phyloP scores from a whole-genome alignment of 1,284 basidiomycete species.

The Trichosporon faecale region DNA sequence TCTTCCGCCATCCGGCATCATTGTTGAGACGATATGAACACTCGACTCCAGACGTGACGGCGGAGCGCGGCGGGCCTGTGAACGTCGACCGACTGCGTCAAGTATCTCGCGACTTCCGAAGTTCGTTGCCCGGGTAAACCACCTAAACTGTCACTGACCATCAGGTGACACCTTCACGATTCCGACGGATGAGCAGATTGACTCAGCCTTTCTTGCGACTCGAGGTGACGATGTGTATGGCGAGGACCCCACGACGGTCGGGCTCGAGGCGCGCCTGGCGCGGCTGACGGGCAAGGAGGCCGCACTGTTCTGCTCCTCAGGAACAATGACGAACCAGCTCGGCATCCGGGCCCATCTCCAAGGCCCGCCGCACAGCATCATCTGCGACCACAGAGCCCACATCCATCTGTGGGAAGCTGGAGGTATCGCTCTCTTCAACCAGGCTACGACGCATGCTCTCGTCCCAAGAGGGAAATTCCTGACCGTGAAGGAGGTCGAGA shows the following conservation, averaged over 20 bases:
- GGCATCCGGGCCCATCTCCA: conserved; percentile 82
- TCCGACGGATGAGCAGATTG: conserved; percentile 55
- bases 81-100: conserved; percentile 45
- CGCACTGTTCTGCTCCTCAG: conserved; percentile 75
- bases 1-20: neutral
- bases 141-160: neutral
- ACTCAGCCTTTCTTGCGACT: conserved; percentile 53
- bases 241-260: conserved; percentile 59
- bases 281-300: conserved; percentile 73
- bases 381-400: conserved; percentile 79
- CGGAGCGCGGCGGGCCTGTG: conserved; percentile 39
- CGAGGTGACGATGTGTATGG: conserved; percentile 57
- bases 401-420: conserved; percentile 64
- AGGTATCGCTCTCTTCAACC: conserved; percentile 84
- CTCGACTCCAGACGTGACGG: conserved; percentile 28
- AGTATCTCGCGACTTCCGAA: conserved; percentile 51
- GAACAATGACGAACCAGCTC: conserved; percentile 84
- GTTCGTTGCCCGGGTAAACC: conserved; percentile 28
- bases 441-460: conserved; percentile 63
- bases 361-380: conserved; percentile 78
- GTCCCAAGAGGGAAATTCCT: conserved; percentile 59
- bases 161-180: conserved; percentile 56
- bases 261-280: conserved; percentile 77
- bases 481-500: conserved; percentile 71
- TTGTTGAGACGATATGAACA: neutral